These are phyloP conservation scores for Phaeosphaeriaceae sp. DNA, from an alignment of 2,329 filamentous ascomycete genomes.

Conservation along the genomic window DNA sequence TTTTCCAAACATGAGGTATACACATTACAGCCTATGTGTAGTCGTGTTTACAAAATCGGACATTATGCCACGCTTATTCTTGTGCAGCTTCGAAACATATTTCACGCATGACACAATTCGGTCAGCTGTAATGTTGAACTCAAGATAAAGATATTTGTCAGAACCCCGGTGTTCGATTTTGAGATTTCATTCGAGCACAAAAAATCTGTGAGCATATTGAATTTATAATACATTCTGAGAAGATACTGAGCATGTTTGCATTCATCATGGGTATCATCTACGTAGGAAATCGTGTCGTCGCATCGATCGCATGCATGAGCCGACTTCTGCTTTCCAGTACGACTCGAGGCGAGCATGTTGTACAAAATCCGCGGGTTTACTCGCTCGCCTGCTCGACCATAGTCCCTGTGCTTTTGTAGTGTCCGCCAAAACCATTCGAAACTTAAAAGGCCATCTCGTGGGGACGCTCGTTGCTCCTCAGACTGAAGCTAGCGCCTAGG, in stretches of 20 bases:
- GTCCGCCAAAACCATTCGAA: not conserved
- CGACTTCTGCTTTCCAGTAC: no score
- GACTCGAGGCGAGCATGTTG: no score
- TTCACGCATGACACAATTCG: no score
- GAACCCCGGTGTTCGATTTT: no score
- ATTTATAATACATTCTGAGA: not conserved
- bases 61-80: no score
- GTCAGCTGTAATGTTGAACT: no score
- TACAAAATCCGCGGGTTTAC: no score
- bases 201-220: not conserved
- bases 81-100: no score
- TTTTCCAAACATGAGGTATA: no score
- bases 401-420: not conserved
- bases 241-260: not conserved
- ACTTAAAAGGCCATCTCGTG: conserved; percentile 96
- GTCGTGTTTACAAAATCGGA: no score
- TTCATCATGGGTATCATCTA: conserved; percentile 10
- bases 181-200: not conserved
- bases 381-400: not conserved
- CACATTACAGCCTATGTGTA: no score
- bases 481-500: conserved; percentile 91
- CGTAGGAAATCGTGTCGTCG: conserved; percentile 4
- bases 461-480: conserved; percentile 98
- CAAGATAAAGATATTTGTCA: no score
- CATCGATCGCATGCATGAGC: not conserved